A percentile compares a stretch with the other conserved stretches of the same genome.
phyloP scores from a whole-genome alignment of 2,329 filamentous ascomycete genomes.

The Trichoderma atrobrunneum region DNA sequence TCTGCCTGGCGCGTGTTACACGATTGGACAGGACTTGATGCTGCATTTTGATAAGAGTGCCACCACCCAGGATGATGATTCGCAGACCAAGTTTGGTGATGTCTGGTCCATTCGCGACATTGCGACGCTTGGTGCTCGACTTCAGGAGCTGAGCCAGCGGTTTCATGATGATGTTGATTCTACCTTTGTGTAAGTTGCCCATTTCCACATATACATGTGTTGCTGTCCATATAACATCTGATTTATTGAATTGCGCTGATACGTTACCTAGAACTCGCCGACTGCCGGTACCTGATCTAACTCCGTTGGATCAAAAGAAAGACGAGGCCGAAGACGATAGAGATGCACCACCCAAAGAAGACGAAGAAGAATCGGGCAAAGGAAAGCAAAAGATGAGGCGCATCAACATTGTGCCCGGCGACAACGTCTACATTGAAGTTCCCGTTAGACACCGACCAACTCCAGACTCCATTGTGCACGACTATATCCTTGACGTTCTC shows the following conservation, averaged over 20 bases:
- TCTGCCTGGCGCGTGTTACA: slow-evolving; percentile 23
- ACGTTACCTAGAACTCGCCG: background rate
- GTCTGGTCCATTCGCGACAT: slow-evolving; percentile 25
- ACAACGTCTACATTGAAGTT: background rate
- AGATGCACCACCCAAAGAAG: background rate
- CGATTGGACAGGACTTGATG: slow-evolving; percentile 27
- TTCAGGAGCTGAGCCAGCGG: slow-evolving; percentile 21
- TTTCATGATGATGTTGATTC: slow-evolving; percentile 20
- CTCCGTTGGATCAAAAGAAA: background rate
- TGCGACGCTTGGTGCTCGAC: slow-evolving; percentile 22
- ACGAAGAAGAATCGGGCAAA: background rate
- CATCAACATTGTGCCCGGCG: background rate
- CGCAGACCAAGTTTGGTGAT: slow-evolving; percentile 15
- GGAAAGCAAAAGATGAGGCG: background rate
- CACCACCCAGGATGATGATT: background rate
- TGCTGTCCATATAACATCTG: background rate
- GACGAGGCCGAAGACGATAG: background rate
- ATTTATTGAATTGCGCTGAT: background rate
- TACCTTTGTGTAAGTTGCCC: background rate
- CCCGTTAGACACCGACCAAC: slow-evolving; percentile 12
- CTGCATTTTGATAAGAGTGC: slow-evolving; percentile 24
- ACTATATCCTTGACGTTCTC: slow-evolving; percentile 33
- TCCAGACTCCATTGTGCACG: slow-evolving; percentile 27
- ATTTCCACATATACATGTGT: background rate
- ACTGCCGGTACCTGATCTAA: background rate